Base-by-base conservation (phyloP, 2,329 filamentous ascomycete species). In the Xylaria sp. region DNA sequence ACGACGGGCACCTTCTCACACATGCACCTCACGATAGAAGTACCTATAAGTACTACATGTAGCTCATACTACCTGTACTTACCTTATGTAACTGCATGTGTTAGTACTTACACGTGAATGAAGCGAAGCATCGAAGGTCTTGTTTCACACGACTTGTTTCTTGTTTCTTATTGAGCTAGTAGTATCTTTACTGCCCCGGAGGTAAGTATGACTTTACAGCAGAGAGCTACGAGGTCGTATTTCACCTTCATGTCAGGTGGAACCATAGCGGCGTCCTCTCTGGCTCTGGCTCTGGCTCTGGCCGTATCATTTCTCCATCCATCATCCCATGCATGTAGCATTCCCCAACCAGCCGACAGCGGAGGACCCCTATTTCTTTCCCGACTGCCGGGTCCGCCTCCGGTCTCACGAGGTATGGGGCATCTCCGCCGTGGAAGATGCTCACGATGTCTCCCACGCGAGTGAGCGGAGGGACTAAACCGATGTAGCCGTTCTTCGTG, bases 301-400 rank as follows among this genome's bases (percentile, higher is more conserved):
- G 28, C 34, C 20, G 25, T 44, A 67, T 15, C 63, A 63, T 71
- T 32, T 71, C 52, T 7, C 63, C 60, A 3, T 67, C 63, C 67
- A 70, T 67, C 63, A 71, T 67, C 7, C 63, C 70, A 57, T 67
- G 64, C 56, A 70, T 46, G 39, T 68, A 70, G 44, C 66, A 69
- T n/a, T 68, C 67, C n/a, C 70, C 70, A 8, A 70, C 64, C 48
- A 70, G 60, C 52, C 50, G 55, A 23, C 69, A 62, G 13, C 56
- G 57, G 37, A 66, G 51, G 41, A 63, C 51, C 23, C 55, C 52
- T 28, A 55, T 58, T n/a, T 63, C 28, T 10, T 51, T 20, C 12
- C 46, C 48, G 20, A 10, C 55, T 28, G 20, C 20, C 2, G 41
- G 48, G 8, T 58, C 39, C 23, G 54, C 44, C 46, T 61, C 59